phyloP scores from a whole-genome alignment of 306 rosid genomes.

The Cyclanthera cordifolia region DNA sequence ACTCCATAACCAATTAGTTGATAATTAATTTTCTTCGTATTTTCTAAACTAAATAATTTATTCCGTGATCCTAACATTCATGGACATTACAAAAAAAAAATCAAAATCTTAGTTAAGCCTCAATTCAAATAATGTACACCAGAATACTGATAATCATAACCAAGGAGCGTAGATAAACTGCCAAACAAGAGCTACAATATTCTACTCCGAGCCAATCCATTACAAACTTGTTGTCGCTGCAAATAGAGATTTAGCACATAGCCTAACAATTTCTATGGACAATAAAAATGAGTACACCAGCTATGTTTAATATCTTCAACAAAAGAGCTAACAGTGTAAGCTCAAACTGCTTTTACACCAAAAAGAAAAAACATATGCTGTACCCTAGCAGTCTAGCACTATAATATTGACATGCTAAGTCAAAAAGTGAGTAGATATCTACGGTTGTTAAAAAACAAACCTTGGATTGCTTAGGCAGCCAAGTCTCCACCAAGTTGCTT shows the following conservation, averaged over 20 bases:
- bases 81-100: no score
- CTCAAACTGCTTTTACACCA: neutral
- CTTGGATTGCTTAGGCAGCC: neutral
- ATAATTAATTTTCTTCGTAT: no score
- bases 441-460: neutral
- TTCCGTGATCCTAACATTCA: no score
- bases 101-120: neutral
- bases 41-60: no score
- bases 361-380: neutral
- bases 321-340: neutral
- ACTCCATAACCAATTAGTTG: no score
- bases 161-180: neutral
- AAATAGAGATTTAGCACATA: neutral
- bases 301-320: neutral
- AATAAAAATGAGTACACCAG: neutral
- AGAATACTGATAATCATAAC: no score
- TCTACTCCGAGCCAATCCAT: neutral
- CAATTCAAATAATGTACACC: neutral
- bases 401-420: neutral
- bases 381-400: neutral
- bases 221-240: neutral
- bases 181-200: neutral
- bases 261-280: neutral
- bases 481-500: neutral
- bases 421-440: conserved; percentile 1